A percentile compares a stretch with the other conserved stretches of the same genome.
phyloP scores from a whole-genome alignment of 2,329 filamentous ascomycete species.

The Elsinoe arachidis region DNA sequence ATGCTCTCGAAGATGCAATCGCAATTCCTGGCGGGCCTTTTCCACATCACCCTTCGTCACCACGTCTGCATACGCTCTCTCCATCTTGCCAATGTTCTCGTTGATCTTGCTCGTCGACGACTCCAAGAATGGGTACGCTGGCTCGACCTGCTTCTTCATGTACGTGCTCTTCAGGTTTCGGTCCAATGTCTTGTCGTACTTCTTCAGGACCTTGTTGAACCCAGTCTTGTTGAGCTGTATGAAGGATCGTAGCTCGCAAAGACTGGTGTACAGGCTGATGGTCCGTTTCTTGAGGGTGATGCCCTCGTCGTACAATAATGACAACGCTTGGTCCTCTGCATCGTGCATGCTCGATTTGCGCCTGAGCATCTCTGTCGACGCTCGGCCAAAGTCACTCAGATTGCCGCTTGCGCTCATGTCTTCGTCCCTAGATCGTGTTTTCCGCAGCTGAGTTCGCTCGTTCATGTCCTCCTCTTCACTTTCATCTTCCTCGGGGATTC shows the following conservation, averaged over 20 bases:
- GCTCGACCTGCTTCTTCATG: slow-evolving; percentile 62
- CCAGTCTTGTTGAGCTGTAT: slow-evolving; percentile 94
- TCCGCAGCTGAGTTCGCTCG: slow-evolving; percentile 37
- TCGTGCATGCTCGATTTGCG: slow-evolving; percentile 49
- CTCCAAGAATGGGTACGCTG: slow-evolving; percentile 72
- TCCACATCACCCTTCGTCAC: slow-evolving; percentile 73
- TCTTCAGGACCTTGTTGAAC: slow-evolving; percentile 93
- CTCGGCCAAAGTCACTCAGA: slow-evolving; percentile 9
- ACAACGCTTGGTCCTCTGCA: slow-evolving; percentile 66
- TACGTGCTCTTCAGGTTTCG: slow-evolving; percentile 70
- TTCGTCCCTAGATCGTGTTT: slow-evolving; percentile 23
- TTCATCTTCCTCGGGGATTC: slow-evolving; percentile 48
- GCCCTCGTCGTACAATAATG: slow-evolving; percentile 58
- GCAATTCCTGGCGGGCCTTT: slow-evolving; percentile 72
- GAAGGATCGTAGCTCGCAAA: slow-evolving; percentile 94
- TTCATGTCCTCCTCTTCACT: slow-evolving; percentile 59
- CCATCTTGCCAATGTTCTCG: slow-evolving; percentile 63
- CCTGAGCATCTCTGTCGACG: slow-evolving; percentile 43
- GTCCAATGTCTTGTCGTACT: slow-evolving; percentile 94
- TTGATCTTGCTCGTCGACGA: slow-evolving; percentile 63
- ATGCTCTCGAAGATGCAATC: slow-evolving; percentile 86
- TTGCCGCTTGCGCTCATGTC: slow-evolving; percentile 15
- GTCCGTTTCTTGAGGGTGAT: slow-evolving; percentile 91
- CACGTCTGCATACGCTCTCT: slow-evolving; percentile 69
- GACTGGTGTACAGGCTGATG: slow-evolving; percentile 76